Evolutionary conservation across 257 asterid species (phyloP).

Genomic region (Vinca minor): DNA sequence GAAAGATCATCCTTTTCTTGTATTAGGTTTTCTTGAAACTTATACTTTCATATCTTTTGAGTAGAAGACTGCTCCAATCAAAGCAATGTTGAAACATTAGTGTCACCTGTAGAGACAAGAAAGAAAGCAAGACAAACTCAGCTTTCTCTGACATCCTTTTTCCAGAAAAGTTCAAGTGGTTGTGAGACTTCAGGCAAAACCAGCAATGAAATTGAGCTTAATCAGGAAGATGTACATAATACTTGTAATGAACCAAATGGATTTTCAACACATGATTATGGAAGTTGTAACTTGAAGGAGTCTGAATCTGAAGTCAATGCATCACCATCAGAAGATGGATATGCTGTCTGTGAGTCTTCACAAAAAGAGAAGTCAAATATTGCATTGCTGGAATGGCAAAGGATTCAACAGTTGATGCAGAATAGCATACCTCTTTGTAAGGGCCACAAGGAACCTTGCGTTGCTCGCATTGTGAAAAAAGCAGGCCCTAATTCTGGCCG

Average conservation of each 20-base stretch:
- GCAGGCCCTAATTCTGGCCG: slow-evolving; percentile 81
- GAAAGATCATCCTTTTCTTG: slow-evolving; percentile 16
- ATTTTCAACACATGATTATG: slow-evolving; percentile 21
- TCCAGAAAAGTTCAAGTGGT: slow-evolving; percentile 38
- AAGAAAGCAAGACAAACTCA: slow-evolving; percentile 64
- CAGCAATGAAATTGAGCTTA: slow-evolving; percentile 30
- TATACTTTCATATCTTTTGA: background rate
- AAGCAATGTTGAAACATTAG: slow-evolving; percentile 23
- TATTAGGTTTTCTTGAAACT: background rate
- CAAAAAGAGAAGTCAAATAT: slow-evolving; percentile 37
- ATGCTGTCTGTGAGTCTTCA: slow-evolving; percentile 26
- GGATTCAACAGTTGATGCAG: slow-evolving; percentile 88
- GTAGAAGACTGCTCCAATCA: background rate
- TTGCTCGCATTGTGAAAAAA: slow-evolving; percentile 84
- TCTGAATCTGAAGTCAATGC: slow-evolving; percentile 22
- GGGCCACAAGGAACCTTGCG: slow-evolving; percentile 93
- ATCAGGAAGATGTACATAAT: slow-evolving; percentile 29
- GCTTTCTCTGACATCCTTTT: slow-evolving; percentile 79
- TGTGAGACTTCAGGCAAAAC: slow-evolving; percentile 20
- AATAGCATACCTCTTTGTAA: slow-evolving; percentile 82
- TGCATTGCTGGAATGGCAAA: slow-evolving; percentile 84
- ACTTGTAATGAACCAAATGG: slow-evolving; percentile 23
- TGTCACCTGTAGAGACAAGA: slow-evolving; percentile 31
- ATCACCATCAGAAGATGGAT: slow-evolving; percentile 23
- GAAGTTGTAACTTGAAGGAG: slow-evolving; percentile 25